Evolutionary conservation across 2,329 filamentous ascomycete species (phyloP), one percentile per base, ranked within the genome.

Genomic region (Nemania serpens): DNA sequence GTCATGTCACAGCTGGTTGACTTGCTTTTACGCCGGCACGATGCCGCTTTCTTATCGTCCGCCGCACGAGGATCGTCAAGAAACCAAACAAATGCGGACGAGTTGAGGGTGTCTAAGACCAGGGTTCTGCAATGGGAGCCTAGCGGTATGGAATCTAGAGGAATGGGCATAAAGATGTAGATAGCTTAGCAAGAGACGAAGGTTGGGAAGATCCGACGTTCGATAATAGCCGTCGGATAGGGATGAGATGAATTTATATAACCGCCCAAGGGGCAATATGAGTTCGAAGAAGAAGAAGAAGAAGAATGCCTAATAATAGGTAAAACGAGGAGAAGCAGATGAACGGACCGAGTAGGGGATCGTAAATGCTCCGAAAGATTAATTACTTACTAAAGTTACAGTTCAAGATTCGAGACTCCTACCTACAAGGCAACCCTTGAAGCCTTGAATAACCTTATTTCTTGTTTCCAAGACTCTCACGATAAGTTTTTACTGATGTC

Each of bases 1-100:
- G 63, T 65, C 55, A 63, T 53, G 54, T 65, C 55, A 57, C 50
- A 48, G 42, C 48, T 56, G 51, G 39, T 41, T 59, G 41, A 47
- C 54, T 51, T 34, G 58, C 48, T 41, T 41, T 55, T 51, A 55
- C 45, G 50, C 49, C 45, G 50, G 59, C 20, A 59, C 50, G 50
- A 49, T 51, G 42, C 52, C 58, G 53, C 36, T 54, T 50, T 51
- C 59, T 62, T 62, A 55, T 59, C 53, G 53, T 48, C 50, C 48
- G 48, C 58, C 50, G 53, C 41, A 55, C 43, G 20, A 45, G 34
- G 48, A 18, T 33, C 46, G 55, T 53, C 29, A 10, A 45, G 42
- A 54, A 55, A 48, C 33, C 39, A 48, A 33, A 41, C n/a, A 34
- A 33, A 56, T 12, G 49, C 22, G 41, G 46, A 46, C 37, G 47